Evolutionary conservation across 192 early-diverging fungal genomes (phyloP).

Genomic region (Allomyces javanicus): DNA sequence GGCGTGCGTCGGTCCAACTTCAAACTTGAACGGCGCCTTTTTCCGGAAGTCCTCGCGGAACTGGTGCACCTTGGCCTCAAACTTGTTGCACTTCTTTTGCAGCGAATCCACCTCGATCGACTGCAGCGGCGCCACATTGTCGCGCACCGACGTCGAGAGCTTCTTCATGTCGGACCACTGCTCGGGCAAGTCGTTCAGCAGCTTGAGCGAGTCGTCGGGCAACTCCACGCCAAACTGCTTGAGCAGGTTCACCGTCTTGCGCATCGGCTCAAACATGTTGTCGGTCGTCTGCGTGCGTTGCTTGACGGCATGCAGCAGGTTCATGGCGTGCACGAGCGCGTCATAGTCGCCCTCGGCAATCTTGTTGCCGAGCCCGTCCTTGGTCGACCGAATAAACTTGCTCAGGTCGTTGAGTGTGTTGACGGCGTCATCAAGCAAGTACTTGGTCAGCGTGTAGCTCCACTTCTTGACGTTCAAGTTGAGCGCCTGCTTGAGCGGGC

Average conservation of each 20-base stretch:
- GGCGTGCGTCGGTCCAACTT: conserved; percentile 22
- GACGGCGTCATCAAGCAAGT: conserved; percentile 35
- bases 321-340: conserved; percentile 32
- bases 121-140: conserved; percentile 39
- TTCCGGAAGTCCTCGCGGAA: conserved; percentile 43
- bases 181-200: conserved; percentile 41
- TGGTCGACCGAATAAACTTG: conserved; percentile 30
- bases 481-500: conserved; percentile 37
- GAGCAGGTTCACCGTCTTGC: conserved; percentile 41
- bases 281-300: conserved; percentile 32
- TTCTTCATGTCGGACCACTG: conserved; percentile 47
- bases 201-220: conserved; percentile 42
- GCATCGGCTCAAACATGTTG: conserved; percentile 39
- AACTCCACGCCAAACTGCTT: conserved; percentile 42
- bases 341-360: conserved; percentile 45
- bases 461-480: conserved; percentile 48
- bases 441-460: conserved; percentile 43
- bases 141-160: conserved; percentile 35
- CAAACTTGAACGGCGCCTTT: conserved; percentile 52
- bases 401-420: conserved; percentile 35
- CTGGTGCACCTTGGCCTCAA: conserved; percentile 39
- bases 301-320: conserved; percentile 39
- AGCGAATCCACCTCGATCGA: conserved; percentile 41
- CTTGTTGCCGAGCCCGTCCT: conserved; percentile 29
- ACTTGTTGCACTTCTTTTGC: conserved; percentile 47